Conservation (phyloP, 2,329 filamentous ascomycete genomes). For the Pseudogymnoascus pannorum region DNA sequence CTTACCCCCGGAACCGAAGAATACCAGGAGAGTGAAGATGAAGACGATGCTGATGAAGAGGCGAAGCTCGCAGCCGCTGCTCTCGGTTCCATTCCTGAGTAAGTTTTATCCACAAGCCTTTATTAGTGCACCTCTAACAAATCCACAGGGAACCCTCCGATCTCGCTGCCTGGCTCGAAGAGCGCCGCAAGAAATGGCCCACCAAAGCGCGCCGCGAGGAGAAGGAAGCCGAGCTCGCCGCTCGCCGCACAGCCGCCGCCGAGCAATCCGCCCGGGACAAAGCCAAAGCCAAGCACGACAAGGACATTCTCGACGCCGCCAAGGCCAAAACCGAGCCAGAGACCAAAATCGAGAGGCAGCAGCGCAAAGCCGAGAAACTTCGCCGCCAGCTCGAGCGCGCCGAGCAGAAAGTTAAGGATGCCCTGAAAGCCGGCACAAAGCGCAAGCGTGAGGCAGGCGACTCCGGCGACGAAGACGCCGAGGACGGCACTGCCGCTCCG, state of each 20-base stretch:
- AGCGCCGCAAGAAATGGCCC: conserved; percentile 73
- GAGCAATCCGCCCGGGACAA: conserved; percentile 17
- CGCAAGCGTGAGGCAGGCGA: conserved; percentile 61
- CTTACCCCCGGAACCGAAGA: conserved; percentile 48
- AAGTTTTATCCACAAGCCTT: conserved; percentile 26
- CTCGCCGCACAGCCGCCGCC: conserved; percentile 24
- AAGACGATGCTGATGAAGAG: conserved; percentile 61
- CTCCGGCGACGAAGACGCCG: conserved; percentile 50
- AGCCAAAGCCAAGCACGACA: conserved; percentile 32
- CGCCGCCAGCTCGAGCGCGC: conserved; percentile 61
- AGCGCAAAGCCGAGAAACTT: conserved; percentile 52
- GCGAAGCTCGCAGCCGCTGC: conserved; percentile 30
- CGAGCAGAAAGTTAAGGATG: conserved; percentile 39
- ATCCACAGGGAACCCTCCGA: conserved; percentile 47
- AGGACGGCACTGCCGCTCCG: conserved; percentile 24
- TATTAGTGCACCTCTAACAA: conserved; percentile 25
- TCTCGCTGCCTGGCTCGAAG: conserved; percentile 70
- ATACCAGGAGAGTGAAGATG: conserved; percentile 56
- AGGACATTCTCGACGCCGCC: conserved; percentile 45
- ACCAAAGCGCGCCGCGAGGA: conserved; percentile 64
- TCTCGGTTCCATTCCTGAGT: conserved; percentile 28
- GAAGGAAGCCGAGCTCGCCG: conserved; percentile 45
- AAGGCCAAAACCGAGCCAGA: conserved; percentile 30
- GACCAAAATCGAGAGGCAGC: conserved; percentile 46
- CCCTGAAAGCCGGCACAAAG: conserved; percentile 49